These are phyloP conservation scores for Salix arbutifolia DNA, from an alignment of 345 rosid species.

Conservation along the genomic window DNA sequence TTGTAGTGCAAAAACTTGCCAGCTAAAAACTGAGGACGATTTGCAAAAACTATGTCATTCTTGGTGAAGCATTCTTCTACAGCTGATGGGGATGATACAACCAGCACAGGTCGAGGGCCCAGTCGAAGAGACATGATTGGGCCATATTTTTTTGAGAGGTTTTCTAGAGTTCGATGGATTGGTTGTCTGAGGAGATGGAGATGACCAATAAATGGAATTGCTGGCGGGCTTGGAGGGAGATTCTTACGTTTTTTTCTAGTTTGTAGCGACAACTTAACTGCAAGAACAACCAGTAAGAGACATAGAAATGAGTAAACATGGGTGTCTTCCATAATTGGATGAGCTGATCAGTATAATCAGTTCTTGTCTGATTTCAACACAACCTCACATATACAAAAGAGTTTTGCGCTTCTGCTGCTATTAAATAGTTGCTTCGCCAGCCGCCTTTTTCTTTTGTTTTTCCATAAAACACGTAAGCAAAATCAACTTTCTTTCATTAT, in stretches of 20 bases:
- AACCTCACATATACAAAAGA: too few species aligned
- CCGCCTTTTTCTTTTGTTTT: too few species aligned
- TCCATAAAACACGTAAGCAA: too few species aligned
- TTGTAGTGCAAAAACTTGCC: slow-evolving; percentile 38
- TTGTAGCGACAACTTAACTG: too few species aligned
- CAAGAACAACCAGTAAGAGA: not conserved
- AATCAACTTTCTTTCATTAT: too few species aligned
- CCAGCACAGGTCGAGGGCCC: slow-evolving; percentile 28
- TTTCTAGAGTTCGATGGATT: slow-evolving; percentile 13
- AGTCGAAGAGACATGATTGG: slow-evolving; percentile 35
- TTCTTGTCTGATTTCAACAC: too few species aligned
- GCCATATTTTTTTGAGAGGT: slow-evolving; percentile 37
- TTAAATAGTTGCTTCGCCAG: too few species aligned
- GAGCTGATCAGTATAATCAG: too few species aligned
- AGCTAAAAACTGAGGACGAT: slow-evolving; percentile 36
- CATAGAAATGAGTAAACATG: not conserved
- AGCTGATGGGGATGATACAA: slow-evolving; percentile 28
- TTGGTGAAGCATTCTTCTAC: slow-evolving; percentile 52
- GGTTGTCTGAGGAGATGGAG: slow-evolving; percentile 16
- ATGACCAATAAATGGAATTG: slow-evolving; percentile 19
- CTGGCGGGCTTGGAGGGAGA: slow-evolving; percentile 10
- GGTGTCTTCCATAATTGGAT: not conserved
- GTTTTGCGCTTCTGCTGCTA: too few species aligned
- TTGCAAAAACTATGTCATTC: slow-evolving; percentile 48
- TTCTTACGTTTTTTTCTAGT: not conserved